These are phyloP conservation scores for Coemansia sp. DNA, from an alignment of 192 early-diverging fungal genomes.

Conservation along the genomic window DNA sequence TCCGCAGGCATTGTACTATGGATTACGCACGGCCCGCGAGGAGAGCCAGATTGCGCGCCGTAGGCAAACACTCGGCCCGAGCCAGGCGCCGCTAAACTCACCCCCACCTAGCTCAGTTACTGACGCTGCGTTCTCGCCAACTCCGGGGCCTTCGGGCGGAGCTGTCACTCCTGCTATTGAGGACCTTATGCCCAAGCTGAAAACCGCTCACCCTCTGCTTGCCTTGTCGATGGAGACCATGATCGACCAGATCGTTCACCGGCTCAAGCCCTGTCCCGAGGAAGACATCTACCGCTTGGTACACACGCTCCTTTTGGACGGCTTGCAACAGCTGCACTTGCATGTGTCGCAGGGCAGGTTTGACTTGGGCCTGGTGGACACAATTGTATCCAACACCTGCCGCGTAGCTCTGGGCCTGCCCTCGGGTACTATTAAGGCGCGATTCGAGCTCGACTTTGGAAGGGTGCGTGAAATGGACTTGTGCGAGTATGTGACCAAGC, in stretches of 20 bases:
- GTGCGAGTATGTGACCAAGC: conserved; percentile 75
- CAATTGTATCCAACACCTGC: conserved; percentile 64
- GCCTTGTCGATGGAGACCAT: conserved; percentile 97
- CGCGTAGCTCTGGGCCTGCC: conserved; percentile 88
- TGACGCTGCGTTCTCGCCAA: not conserved
- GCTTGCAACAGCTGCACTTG: conserved; percentile 63
- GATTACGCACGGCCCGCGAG: conserved; percentile 88
- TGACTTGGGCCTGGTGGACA: conserved; percentile 25
- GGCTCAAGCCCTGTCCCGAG: conserved; percentile 90
- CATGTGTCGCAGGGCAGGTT: conserved; percentile 31
- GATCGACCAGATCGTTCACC: conserved; percentile 94
- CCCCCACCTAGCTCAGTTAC: not conserved
- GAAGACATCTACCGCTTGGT: conserved; percentile 98
- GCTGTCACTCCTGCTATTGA: conserved; percentile 62
- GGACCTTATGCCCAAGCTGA: conserved; percentile 91
- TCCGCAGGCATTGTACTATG: conserved; percentile 89
- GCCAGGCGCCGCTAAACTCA: not conserved
- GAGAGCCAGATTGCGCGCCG: conserved; percentile 70
- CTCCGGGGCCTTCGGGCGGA: conserved; percentile 4
- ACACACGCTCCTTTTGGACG: conserved; percentile 88
- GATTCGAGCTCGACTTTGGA: conserved; percentile 94
- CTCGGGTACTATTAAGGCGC: conserved; percentile 61
- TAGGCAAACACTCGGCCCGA: conserved; percentile 21
- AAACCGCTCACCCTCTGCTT: conserved; percentile 91
- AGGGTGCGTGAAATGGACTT: conserved; percentile 75